phyloP scores from a whole-genome alignment of 2,329 filamentous ascomycete genomes.

The Ploettnerulaceae sp. region DNA sequence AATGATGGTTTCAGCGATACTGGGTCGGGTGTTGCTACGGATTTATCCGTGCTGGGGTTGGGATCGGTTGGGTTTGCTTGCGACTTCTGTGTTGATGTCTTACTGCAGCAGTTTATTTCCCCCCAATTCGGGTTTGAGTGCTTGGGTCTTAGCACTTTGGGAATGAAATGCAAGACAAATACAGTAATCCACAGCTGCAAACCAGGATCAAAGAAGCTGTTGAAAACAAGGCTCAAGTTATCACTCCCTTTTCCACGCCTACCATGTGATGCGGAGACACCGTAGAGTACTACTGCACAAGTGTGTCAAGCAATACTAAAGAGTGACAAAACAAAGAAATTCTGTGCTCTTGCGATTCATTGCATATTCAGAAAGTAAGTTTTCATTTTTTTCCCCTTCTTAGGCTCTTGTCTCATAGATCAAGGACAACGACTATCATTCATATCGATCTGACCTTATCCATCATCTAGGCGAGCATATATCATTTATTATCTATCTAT shows the following conservation, averaged over 20 bases:
- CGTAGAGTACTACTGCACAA: background rate
- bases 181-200: background rate
- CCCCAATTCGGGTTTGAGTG: background rate
- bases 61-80: background rate
- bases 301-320: no score
- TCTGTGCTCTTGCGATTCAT: no score
- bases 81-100: background rate
- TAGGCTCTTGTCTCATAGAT: no score
- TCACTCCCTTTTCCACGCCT: background rate
- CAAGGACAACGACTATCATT: no score
- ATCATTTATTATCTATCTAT: no score
- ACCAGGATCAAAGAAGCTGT: background rate
- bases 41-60: background rate
- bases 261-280: background rate
- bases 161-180: background rate
- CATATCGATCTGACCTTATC: no score
- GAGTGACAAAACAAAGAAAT: no score
- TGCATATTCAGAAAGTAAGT: no score
- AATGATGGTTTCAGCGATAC: constrained; percentile 23
- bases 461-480: no score
- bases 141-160: background rate
- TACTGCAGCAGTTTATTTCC: constrained; percentile 2
- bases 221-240: background rate
- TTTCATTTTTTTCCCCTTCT: no score
- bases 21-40: constrained; percentile 6